A percentile compares a stretch with the other conserved stretches of the same genome.
phyloP scores from a whole-genome alignment of 1,284 basidiomycete genomes.

The Hemileia vastatrix region DNA sequence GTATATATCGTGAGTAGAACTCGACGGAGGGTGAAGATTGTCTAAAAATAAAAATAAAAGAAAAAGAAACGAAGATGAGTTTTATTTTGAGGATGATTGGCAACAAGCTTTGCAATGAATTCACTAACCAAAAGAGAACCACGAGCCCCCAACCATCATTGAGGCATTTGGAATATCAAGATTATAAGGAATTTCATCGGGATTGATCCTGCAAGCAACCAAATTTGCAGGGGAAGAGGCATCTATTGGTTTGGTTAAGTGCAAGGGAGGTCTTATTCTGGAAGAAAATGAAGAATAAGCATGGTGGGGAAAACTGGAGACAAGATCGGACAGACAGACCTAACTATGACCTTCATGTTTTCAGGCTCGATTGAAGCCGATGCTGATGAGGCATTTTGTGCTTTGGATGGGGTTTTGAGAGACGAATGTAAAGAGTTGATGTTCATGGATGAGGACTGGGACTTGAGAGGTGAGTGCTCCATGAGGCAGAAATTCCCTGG shows the following conservation, averaged over 20 bases:
- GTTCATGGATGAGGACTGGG: too few relatives aligned
- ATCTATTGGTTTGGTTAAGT: conserved; percentile 2
- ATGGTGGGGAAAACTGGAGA: background rate
- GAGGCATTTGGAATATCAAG: conserved; percentile 11
- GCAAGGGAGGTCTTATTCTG: conserved; percentile 6
- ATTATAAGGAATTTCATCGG: background rate
- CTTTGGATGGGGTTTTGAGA: too few relatives aligned
- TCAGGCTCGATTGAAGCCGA: too few relatives aligned
- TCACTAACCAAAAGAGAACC: conserved; percentile 11
- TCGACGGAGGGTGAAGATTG: conserved; percentile 3
- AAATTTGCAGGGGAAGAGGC: background rate
- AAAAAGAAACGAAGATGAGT: background rate
- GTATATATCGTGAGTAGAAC: conserved; percentile 9
- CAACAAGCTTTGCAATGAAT: background rate
- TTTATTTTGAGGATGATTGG: background rate
- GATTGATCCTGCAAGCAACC: background rate
- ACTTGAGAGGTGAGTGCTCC: too few relatives aligned
- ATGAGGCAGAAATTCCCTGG: too few relatives aligned
- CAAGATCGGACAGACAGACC: background rate
- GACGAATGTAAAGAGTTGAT: too few relatives aligned
- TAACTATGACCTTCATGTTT: conserved; percentile 12
- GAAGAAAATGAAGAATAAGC: background rate
- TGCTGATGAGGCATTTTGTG: too few relatives aligned
- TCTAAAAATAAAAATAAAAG: background rate
- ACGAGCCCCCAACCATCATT: conserved; percentile 7